Base-by-base conservation (phyloP, 306 rosid species). In the Alnus glutinosa region DNA sequence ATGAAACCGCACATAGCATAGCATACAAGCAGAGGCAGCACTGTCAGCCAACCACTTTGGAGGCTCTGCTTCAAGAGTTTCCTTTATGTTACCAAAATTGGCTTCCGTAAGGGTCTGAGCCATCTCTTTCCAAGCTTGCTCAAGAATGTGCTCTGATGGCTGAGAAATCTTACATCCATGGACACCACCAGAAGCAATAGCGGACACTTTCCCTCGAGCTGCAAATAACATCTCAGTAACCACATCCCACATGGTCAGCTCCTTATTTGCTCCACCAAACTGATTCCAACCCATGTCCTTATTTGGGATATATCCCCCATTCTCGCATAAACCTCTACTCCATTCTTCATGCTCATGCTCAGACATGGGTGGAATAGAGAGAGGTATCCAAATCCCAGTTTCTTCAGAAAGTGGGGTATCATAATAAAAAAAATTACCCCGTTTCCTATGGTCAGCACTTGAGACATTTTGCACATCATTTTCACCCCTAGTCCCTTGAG, bases 241-340 rank as follows among this genome's bases (percentile, higher is more conserved):
- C 23, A 77, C 81, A 55, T 78, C 81, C 81, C 81, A 78, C 81
- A 70, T 78, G 8, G 81, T 78, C 37, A 78, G 70, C 36, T 78
- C 81, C 59, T 28, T 42, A 46, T 78, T 51, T 37, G 32, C 76
- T 30, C 57, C 81, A 55, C 4, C n/a, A 13, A 77, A 2, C 49
- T 44, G 73, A 52, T 77, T 55, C 71, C 81, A 77, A 15, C 75
- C 55, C 69, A 77, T 19, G 4, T 77, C 81, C 3, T 73, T 69
- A 36, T 78, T 49, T 15, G 75, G 81, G 32, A 78, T 54, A 34
- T 67, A 69, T 18, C 67, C 81, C 23, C 57, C 81, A 55, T 77
- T 69, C 47, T 55, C 5, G 11, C 18, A 52, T 34, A 30, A 47
- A 4, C 55, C 81, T 28, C 57, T 46, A 14, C 14, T 55, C 81